phyloP scores from a whole-genome alignment of 208 protist species.

The Acanthamoeba quina region DNA sequence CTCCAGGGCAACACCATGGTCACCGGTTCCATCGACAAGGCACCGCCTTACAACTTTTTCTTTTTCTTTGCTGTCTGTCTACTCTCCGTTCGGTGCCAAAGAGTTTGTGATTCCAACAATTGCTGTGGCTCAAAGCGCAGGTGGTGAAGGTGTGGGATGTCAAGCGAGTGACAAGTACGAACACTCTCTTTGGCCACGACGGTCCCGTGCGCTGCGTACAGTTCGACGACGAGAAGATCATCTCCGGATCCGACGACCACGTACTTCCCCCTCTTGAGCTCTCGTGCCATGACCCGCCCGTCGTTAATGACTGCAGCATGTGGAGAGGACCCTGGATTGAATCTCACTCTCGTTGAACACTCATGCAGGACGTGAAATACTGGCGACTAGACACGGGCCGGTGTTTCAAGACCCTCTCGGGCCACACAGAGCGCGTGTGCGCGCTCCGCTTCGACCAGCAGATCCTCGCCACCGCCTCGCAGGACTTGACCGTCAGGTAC shows the following conservation, averaged over 20 bases:
- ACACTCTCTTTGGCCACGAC: slow-evolving; percentile 44
- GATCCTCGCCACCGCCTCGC: slow-evolving; percentile 36
- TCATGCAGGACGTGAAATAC: slow-evolving; percentile 13
- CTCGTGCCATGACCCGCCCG: neutral
- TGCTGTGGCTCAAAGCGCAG: neutral
- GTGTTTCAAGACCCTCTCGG: slow-evolving; percentile 23
- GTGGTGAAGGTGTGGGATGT: slow-evolving; percentile 65
- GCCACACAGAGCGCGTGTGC: slow-evolving; percentile 48
- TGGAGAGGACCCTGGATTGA: too few relatives aligned
- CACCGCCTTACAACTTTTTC: neutral
- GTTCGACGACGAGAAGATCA: slow-evolving; percentile 63
- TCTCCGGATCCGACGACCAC: slow-evolving; percentile 44
- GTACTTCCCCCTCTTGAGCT: neutral
- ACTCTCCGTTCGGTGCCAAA: neutral
- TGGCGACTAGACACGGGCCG: slow-evolving; percentile 45
- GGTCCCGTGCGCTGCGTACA: slow-evolving; percentile 44
- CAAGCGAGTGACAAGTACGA: neutral
- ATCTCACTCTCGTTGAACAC: too few relatives aligned
- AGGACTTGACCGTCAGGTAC: slow-evolving; percentile 36
- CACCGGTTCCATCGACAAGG: slow-evolving; percentile 62
- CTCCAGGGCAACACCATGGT: slow-evolving; percentile 58
- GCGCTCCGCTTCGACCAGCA: slow-evolving; percentile 21
- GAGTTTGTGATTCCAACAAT: neutral
- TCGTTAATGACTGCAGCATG: neutral
- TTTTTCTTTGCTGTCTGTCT: neutral